phyloP scores from a whole-genome alignment of 148 eudicot genomes.

The Agrostemma githago region DNA sequence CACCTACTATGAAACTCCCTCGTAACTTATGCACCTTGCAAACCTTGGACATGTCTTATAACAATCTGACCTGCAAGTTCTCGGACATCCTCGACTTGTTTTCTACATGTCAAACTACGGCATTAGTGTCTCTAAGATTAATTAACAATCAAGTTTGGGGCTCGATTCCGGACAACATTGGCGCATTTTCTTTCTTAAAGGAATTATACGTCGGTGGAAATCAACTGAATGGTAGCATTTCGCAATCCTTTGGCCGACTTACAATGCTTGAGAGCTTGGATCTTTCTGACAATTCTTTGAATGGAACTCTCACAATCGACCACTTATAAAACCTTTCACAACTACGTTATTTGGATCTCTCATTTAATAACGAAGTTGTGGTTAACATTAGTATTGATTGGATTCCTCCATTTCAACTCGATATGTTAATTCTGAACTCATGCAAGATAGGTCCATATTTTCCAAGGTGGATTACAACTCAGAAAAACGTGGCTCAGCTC shows the following conservation, averaged over 20 bases:
- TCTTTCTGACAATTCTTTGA: conserved; percentile 23
- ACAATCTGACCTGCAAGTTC: not conserved
- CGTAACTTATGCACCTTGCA: conserved; percentile 6
- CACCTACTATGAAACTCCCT: not conserved
- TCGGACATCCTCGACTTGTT: conserved; percentile 8
- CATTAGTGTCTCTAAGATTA: conserved; percentile 14
- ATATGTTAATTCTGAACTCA: not conserved
- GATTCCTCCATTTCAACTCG: conserved; percentile 20
- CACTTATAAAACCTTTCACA: conserved; percentile 26
- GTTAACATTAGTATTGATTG: conserved; percentile 19
- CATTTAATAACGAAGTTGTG: conserved; percentile 17
- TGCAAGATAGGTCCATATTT: conserved; percentile 26
- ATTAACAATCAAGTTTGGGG: conserved; percentile 15
- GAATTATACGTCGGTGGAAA: conserved; percentile 1
- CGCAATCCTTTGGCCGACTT: conserved; percentile 16
- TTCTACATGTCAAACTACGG: conserved; percentile 11
- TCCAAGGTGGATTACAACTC: conserved; percentile 23
- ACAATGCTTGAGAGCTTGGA: conserved; percentile 17
- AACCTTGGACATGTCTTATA: not conserved
- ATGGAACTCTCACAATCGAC: conserved; percentile 20
- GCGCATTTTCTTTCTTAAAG: conserved; percentile 15
- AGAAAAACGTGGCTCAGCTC: not conserved
- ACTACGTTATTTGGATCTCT: conserved; percentile 16
- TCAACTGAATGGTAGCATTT: conserved; percentile 23
- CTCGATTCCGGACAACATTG: conserved; percentile 23